These are phyloP conservation scores for Cephalotrichum gorgonifer DNA, from an alignment of 2,329 filamentous ascomycete genomes.

Conservation along the genomic window DNA sequence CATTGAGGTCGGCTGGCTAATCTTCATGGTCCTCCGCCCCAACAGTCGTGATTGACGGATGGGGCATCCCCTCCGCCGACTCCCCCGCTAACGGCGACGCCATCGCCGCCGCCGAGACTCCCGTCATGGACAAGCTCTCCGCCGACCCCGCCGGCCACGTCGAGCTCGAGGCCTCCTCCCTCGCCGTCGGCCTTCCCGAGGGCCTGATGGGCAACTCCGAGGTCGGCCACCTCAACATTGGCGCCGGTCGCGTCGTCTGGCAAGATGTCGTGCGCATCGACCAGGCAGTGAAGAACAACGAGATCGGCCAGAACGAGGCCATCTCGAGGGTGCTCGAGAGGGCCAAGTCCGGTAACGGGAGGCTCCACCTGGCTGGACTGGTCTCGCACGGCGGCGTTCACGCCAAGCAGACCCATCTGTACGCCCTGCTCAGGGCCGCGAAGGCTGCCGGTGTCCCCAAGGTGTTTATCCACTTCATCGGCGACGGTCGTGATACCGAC, in stretches of 20 bases:
- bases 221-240: conserved; percentile 97
- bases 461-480: conserved; percentile 98
- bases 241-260: conserved; percentile 94
- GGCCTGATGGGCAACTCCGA: conserved; percentile 99
- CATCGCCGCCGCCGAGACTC: conserved; percentile 86
- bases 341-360: conserved; percentile 80
- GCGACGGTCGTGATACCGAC: conserved; percentile 94
- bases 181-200: conserved; percentile 90
- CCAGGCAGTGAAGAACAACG: conserved; percentile 75
- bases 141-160: conserved; percentile 76
- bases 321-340: conserved; percentile 67
- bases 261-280: conserved; percentile 97
- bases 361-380: conserved; percentile 84
- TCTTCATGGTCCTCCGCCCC: conserved; percentile 39
- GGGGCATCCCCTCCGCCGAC: conserved; percentile 75
- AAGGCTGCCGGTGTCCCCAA: conserved; percentile 81
- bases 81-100: conserved; percentile 88
- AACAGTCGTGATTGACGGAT: conserved; percentile 96
- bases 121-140: conserved; percentile 87
- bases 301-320: conserved; percentile 65
- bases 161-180: conserved; percentile 88
- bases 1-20: conserved; percentile 49
- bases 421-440: conserved; percentile 77
- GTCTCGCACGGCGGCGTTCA: conserved; percentile 95
- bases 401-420: conserved; percentile 88